phyloP scores from a whole-genome alignment of 192 early-diverging fungal species.

The Podila horticola region DNA sequence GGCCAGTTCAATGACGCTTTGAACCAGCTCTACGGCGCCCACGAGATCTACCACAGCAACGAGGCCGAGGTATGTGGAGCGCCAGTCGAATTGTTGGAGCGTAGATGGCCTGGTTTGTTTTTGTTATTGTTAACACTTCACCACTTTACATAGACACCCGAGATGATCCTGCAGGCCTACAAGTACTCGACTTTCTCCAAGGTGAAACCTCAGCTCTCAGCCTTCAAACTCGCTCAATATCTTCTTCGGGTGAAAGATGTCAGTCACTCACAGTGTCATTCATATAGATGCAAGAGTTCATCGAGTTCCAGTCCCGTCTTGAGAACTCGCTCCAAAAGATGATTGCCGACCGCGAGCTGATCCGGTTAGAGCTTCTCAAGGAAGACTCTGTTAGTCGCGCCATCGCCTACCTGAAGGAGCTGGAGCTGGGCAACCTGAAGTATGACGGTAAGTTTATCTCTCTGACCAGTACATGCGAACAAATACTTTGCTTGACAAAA shows the following conservation, averaged over 20 bases:
- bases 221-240: neutral
- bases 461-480: no score
- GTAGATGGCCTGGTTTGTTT: neutral
- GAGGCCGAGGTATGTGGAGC: conserved; percentile 69
- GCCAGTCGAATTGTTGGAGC: neutral
- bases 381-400: conserved; percentile 57
- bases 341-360: conserved; percentile 70
- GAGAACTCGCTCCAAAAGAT: conserved; percentile 79
- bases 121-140: neutral
- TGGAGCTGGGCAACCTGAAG: conserved; percentile 63
- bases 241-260: neutral
- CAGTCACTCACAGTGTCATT: neutral
- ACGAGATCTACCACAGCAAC: conserved; percentile 82
- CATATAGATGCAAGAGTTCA: conserved; percentile 87
- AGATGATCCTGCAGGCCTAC: conserved; percentile 88
- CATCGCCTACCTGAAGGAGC: conserved; percentile 63
- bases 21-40: conserved; percentile 63
- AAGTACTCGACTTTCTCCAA: conserved; percentile 89
- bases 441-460: conserved; percentile 58
- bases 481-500: neutral
- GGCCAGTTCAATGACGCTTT: conserved; percentile 63
- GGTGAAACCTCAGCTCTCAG: conserved; percentile 43
- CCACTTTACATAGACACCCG: conserved; percentile 69
- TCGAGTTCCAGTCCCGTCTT: conserved; percentile 80
- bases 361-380: conserved; percentile 70